A percentile compares a stretch with the other conserved stretches of the same genome.
phyloP scores from a whole-genome alignment of 495 filamentous ascomycete species.

The Hypoxylon trugodes region DNA sequence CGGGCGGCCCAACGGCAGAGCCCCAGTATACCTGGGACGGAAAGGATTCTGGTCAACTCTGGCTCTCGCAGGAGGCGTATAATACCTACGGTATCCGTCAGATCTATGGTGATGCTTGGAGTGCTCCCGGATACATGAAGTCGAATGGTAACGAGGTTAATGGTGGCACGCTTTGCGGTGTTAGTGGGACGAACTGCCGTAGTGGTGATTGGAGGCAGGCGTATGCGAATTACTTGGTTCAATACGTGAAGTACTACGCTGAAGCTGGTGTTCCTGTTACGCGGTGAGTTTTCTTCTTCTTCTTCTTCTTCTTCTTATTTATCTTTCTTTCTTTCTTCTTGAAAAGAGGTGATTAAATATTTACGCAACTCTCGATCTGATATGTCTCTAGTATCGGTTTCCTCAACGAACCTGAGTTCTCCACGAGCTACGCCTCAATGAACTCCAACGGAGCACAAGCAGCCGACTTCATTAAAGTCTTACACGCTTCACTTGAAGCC shows the following conservation, averaged over 20 bases:
- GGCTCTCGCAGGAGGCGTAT: constrained; percentile 59
- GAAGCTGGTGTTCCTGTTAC: constrained; percentile 60
- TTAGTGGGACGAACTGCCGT: constrained; percentile 52
- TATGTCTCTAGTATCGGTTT: constrained; percentile 36
- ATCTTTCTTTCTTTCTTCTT: no score
- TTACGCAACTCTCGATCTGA: constrained; percentile 39
- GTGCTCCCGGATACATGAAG: constrained; percentile 64
- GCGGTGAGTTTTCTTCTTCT: constrained; percentile 56
- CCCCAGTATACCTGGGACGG: constrained; percentile 60
- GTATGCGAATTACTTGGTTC: constrained; percentile 63
- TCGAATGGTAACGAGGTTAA: constrained; percentile 59
- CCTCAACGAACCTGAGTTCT: constrained; percentile 55
- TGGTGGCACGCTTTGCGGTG: constrained; percentile 64
- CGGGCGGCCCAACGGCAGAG: constrained; percentile 49
- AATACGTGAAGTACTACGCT: constrained; percentile 60
- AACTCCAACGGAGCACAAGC: constrained; percentile 48
- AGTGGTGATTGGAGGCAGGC: constrained; percentile 64
- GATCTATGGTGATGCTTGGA: constrained; percentile 62
- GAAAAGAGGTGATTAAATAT: no score
- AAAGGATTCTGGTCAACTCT: constrained; percentile 63
- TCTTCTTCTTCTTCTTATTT: constrained; percentile 47
- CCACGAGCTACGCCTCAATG: constrained; percentile 51
- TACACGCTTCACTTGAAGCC: constrained; percentile 44
- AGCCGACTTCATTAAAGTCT: constrained; percentile 53
- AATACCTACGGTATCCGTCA: constrained; percentile 54